Base-by-base conservation (phyloP, 108 stramenopile species). In the Schizochytrium sp. region DNA sequence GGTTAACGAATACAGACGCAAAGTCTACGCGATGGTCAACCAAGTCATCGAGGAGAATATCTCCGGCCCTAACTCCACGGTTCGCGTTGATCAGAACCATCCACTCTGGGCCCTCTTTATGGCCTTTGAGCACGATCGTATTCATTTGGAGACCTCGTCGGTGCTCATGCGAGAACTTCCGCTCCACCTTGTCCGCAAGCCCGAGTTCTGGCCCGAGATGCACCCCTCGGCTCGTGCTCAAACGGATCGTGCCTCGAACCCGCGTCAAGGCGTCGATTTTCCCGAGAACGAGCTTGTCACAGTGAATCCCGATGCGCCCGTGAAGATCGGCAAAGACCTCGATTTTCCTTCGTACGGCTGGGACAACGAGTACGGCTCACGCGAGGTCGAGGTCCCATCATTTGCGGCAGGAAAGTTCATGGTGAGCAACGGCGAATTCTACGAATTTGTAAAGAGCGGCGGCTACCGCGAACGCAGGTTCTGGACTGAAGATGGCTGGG, bases 351-450 rank as follows among this genome's bases (percentile, higher is more conserved):
- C 95, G 5, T 98, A 93, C 89, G 97, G 97, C 58, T 98, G 97
- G 97, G 98, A 98, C 91, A 98, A 97, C 90, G 98, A 98, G 88
- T 98, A 98, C 89, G 98, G 98, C 16, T 91, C 93, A 72, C 94
- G 96, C 14, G 91, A 92, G 41, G 92, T 96, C 19, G 88, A 90
- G 5, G 97, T 97, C 48, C 95, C 95, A 16, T 87, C 94, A 21
- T 98, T 97, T 89, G 71, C 87, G 18, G 97, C 97, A 29, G 92
- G 94, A 58, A 93, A 96, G 89, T 93, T 95, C 94, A 96, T 96
- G 96, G 93, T 97, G n/a, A 95, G 95, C 28, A 98, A 98, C 90
- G 98, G 97, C 51, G 97, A 98, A 88, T 98, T 93, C 72, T 95
- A 95, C 88, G 93, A 97, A 58, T 98, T 98, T 90, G 97, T 98